A percentile compares a stretch with the other conserved stretches of the same genome.
phyloP scores from a whole-genome alignment of 2,329 filamentous ascomycete species.

The Teratosphaeria pseudoeucalypti region DNA sequence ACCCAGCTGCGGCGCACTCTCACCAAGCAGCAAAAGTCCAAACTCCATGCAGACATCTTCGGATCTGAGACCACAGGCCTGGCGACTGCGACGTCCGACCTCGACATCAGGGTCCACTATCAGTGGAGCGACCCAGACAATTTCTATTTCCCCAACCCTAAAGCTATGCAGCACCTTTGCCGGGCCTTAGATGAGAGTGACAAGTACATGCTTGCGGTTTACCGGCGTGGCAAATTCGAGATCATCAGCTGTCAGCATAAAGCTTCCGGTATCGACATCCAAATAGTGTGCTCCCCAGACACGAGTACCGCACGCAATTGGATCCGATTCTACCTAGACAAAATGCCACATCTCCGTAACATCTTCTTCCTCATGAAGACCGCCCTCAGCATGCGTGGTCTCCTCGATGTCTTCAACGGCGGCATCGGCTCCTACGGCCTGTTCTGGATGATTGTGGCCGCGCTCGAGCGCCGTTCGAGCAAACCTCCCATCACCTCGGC shows the following conservation, averaged over 20 bases:
- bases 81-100: slow-evolving; percentile 42
- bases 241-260: slow-evolving; percentile 35
- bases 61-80: slow-evolving; percentile 46
- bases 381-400: slow-evolving; percentile 39
- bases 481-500: slow-evolving; percentile 24
- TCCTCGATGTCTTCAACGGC: slow-evolving; percentile 39
- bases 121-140: neutral
- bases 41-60: slow-evolving; percentile 31
- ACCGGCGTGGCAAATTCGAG: slow-evolving; percentile 20
- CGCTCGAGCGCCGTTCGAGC: slow-evolving; percentile 29
- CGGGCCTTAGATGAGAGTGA: neutral
- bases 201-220: neutral
- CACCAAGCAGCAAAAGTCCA: neutral
- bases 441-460: slow-evolving; percentile 48
- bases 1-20: neutral
- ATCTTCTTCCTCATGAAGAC: slow-evolving; percentile 43
- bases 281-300: slow-evolving; percentile 40
- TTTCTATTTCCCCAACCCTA: neutral
- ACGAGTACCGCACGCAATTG: slow-evolving; percentile 31
- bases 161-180: neutral
- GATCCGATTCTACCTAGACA: slow-evolving; percentile 36
- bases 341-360: slow-evolving; percentile 39
- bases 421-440: slow-evolving; percentile 46
- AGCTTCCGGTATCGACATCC: slow-evolving; percentile 40
- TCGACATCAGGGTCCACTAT: slow-evolving; percentile 38